These are phyloP conservation scores for Colletotrichum australisinense DNA, from an alignment of 2,329 filamentous ascomycete species.

Conservation along the genomic window DNA sequence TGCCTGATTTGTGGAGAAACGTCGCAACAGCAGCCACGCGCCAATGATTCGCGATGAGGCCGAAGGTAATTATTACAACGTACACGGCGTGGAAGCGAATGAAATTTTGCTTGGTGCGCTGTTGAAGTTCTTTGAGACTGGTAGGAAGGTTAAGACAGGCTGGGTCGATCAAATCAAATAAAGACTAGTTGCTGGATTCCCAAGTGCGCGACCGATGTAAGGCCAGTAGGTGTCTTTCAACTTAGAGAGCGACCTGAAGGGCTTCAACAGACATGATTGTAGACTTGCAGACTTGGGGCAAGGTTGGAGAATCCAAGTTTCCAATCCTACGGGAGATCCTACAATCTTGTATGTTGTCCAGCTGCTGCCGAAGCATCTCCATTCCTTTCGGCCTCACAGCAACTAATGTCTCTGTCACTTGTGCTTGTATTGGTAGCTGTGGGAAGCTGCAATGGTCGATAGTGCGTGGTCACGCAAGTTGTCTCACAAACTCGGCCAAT, in stretches of 20 bases:
- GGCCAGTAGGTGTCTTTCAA: neutral
- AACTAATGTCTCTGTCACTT: too few species aligned
- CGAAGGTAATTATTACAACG: neutral
- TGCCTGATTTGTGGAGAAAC: neutral
- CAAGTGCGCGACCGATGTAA: neutral
- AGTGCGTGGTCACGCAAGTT: too few species aligned
- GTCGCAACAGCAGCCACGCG: neutral
- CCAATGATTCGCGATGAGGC: neutral
- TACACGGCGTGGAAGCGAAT: neutral
- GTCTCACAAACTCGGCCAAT: too few species aligned
- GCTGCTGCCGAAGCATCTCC: too few species aligned
- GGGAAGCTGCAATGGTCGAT: too few species aligned
- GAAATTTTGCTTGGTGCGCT: neutral
- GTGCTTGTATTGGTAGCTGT: too few species aligned
- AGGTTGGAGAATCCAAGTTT: too few species aligned
- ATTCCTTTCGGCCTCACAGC: too few species aligned
- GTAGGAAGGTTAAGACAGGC: neutral
- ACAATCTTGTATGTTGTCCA: too few species aligned
- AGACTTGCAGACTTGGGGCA: neutral
- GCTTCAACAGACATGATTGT: neutral
- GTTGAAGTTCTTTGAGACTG: neutral
- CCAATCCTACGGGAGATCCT: too few species aligned
- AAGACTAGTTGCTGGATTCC: neutral
- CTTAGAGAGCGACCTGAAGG: neutral
- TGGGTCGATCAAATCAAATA: neutral